Evolutionary conservation across 129 eudicot species (phyloP), one percentile per base, ranked within the genome.

Genomic region (Apium graveolens): DNA sequence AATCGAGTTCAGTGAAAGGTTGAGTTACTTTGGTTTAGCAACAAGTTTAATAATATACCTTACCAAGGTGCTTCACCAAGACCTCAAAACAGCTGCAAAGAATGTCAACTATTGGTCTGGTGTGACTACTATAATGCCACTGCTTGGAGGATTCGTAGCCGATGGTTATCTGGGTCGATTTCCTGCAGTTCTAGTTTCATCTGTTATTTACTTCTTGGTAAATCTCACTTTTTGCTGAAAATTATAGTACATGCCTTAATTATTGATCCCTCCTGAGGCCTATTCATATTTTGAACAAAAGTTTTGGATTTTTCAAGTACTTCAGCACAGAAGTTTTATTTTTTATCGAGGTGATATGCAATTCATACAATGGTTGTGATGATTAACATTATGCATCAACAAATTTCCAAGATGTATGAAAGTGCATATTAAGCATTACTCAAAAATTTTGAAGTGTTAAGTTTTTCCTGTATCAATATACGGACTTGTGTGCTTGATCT

Each of bases 131-230:
- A 66, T 90, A 37, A 89, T 88, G 93, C 97, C 97, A 8, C 84
- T 94, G 16, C 66, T 91, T 34, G 97, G 98, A 73, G 98, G 96
- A 17, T 81, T 91, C 74, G 11, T 94, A 5, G 98, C 98, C 5
- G 98, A 94, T 81, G 87, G 88, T 37, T 94, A 89, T 78, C 76
- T 90, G n/a, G 98, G 98, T 2, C 95, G 97, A 57, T 94, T 91
- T 80, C 74, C 65, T 55, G 87, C 88, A 5, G 92, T 94, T 74
- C 82, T 94, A 26, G 66, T 71, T 42, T 91, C 97, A 0, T 82
- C 96, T 35, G 29, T 84, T 77, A 31, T 94, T 51, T 91, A 91
- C 82, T 76, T 94, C 79, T 79, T 87, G 98, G 98, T 88, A 72
- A 65, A 41, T 72, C 34, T 72, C 32, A 72, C 0, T 37, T 37